Evolutionary conservation across 192 early-diverging fungal species (phyloP).

Genomic region (Coemansia interrupta): DNA sequence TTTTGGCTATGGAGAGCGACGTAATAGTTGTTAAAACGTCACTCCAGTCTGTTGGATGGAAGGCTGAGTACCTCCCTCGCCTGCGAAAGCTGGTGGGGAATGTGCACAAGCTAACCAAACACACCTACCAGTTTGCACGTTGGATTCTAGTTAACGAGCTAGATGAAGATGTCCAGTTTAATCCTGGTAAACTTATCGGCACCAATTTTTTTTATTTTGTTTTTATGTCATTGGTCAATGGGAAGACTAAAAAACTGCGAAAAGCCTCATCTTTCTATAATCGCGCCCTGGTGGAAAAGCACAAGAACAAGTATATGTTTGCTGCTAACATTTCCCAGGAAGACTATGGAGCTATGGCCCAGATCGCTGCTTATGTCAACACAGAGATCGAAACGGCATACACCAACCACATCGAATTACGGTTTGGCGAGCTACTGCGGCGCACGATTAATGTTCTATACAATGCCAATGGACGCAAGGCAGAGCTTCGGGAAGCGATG

Average conservation of each 20-base stretch:
- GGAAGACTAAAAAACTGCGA: too few relatives aligned
- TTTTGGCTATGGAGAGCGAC: too few relatives aligned
- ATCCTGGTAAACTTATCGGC: background rate
- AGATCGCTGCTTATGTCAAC: background rate
- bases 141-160: slow-evolving; percentile 5
- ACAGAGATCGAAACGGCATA: slow-evolving; percentile 5
- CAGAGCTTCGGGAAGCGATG: background rate
- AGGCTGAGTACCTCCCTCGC: background rate
- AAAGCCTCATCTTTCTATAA: too few relatives aligned
- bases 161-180: background rate
- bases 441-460: background rate
- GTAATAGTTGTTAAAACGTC: too few relatives aligned
- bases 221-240: background rate
- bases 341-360: background rate
- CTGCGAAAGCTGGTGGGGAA: background rate
- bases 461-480: background rate
- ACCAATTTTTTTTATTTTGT: background rate
- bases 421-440: slow-evolving; percentile 3
- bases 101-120: background rate
- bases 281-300: too few relatives aligned
- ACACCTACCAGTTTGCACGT: slow-evolving; percentile 6
- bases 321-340: too few relatives aligned
- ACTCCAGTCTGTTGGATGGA: slow-evolving; percentile 1
- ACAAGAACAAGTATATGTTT: too few relatives aligned
- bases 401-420: background rate